These are phyloP conservation scores for Aristolochia contorta DNA, from an alignment of 164 flowering plant species.

Conservation along the genomic window DNA sequence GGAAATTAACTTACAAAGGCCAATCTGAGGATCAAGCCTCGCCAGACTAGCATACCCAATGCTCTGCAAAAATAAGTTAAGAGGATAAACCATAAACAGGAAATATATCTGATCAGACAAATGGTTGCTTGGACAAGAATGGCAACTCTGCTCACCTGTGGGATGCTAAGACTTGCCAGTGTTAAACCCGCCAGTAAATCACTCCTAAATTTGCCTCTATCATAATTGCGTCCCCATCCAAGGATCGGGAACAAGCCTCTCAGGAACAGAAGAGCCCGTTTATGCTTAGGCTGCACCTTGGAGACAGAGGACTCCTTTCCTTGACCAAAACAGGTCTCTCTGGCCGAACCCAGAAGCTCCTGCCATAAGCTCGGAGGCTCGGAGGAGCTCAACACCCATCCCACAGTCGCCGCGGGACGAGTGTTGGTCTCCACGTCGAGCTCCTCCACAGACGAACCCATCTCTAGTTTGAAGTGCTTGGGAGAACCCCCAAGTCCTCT, in stretches of 20 bases:
- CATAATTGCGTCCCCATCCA: conserved; percentile 53
- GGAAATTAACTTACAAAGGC: conserved; percentile 78
- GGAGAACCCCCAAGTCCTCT: conserved; percentile 12
- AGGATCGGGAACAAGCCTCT: conserved; percentile 56
- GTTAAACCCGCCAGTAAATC: conserved; percentile 75
- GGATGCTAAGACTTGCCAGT: conserved; percentile 77
- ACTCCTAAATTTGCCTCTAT: conserved; percentile 33
- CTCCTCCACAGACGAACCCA: conserved; percentile 15
- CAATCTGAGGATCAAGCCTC: conserved; percentile 79
- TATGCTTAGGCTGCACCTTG: conserved; percentile 4
- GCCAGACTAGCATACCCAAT: conserved; percentile 87
- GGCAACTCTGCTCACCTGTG: conserved; percentile 40
- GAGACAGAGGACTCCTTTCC: conserved; percentile 16
- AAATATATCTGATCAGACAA: neutral
- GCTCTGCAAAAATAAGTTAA: conserved; percentile 36
- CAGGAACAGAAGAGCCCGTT: conserved; percentile 17
- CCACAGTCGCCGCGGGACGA: conserved; percentile 14
- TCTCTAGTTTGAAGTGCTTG: conserved; percentile 24
- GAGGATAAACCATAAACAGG: neutral
- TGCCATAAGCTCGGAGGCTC: conserved; percentile 41
- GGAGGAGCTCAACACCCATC: conserved; percentile 37
- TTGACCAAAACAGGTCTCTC: conserved; percentile 21
- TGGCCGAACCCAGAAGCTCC: conserved; percentile 29
- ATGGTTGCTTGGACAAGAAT: neutral
- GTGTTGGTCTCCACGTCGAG: conserved; percentile 4